These are phyloP conservation scores for Abelmoschus esculentus DNA, from an alignment of 345 rosid genomes.

Conservation along the genomic window DNA sequence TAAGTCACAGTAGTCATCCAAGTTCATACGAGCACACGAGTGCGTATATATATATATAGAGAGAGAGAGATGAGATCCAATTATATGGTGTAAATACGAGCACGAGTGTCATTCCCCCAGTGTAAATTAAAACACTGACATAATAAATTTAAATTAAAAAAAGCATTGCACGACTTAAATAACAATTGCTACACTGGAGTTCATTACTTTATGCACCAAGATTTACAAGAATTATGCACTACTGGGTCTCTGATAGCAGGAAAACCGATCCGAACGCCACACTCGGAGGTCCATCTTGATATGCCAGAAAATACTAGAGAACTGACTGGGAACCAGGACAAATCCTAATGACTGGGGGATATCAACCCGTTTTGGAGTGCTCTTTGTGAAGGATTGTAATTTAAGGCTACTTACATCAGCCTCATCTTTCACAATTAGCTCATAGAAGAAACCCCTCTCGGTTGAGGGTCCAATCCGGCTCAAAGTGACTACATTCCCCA, in stretches of 20 bases:
- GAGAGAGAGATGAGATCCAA: too few relatives aligned
- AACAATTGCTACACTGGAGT: background rate
- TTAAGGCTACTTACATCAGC: background rate
- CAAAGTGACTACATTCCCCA: slow-evolving; percentile 22
- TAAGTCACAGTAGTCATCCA: background rate
- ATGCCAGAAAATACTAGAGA: background rate
- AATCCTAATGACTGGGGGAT: slow-evolving; percentile 6
- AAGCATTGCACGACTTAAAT: background rate
- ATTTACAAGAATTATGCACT: background rate
- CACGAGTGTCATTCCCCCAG: background rate
- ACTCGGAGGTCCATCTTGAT: slow-evolving; percentile 21
- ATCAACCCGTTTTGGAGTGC: background rate
- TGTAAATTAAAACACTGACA: background rate
- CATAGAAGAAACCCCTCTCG: slow-evolving; percentile 12
- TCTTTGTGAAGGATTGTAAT: slow-evolving; percentile 16
- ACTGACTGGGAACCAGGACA: slow-evolving; percentile 25
- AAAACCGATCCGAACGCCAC: background rate
- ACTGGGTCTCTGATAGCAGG: background rate
- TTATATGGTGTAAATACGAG: too few relatives aligned
- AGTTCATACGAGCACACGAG: too few relatives aligned
- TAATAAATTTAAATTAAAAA: background rate
- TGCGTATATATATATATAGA: too few relatives aligned
- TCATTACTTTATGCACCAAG: background rate
- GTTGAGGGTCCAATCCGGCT: slow-evolving; percentile 21
- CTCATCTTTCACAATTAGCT: slow-evolving; percentile 11